These are phyloP conservation scores for Jackrogersella minutella DNA, from an alignment of 495 filamentous ascomycete genomes.

Conservation along the genomic window DNA sequence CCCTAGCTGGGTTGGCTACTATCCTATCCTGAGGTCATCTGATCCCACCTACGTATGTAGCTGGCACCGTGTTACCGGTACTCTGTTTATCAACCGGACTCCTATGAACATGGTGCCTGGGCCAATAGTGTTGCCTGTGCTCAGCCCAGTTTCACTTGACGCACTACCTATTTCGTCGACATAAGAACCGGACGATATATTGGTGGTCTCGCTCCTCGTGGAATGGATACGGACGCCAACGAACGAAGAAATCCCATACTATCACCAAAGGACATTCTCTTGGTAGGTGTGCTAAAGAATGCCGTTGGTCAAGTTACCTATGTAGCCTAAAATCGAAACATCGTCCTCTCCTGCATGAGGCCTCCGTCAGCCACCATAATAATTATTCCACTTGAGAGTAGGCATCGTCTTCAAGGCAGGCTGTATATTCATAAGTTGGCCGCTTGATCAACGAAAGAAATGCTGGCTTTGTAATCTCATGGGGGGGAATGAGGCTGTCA, in stretches of 20 bases:
- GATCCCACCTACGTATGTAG: not conserved
- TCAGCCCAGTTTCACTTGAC: slow-evolving; percentile 5
- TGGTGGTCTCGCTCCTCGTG: too few species aligned
- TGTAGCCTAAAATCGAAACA: too few species aligned
- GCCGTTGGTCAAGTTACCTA: not conserved
- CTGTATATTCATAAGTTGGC: too few species aligned
- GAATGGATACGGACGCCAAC: not conserved
- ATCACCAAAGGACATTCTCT: not conserved
- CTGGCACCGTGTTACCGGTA: not conserved
- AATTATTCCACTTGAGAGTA: not conserved
- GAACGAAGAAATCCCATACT: not conserved
- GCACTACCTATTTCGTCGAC: slow-evolving; percentile 1
- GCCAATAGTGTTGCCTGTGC: not conserved
- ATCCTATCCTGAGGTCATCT: not conserved
- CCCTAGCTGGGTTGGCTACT: not conserved
- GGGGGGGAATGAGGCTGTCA: not conserved
- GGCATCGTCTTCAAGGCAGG: too few species aligned
- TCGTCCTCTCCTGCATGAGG: not conserved
- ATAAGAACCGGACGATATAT: not conserved
- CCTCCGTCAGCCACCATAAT: slow-evolving; percentile 11
- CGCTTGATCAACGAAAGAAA: not conserved
- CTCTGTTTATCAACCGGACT: not conserved
- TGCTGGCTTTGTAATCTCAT: not conserved
- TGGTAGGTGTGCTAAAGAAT: not conserved
- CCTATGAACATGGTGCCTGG: not conserved